Conservation (phyloP, 2,329 filamentous ascomycete genomes). For the Fusarium lyarnte region DNA sequence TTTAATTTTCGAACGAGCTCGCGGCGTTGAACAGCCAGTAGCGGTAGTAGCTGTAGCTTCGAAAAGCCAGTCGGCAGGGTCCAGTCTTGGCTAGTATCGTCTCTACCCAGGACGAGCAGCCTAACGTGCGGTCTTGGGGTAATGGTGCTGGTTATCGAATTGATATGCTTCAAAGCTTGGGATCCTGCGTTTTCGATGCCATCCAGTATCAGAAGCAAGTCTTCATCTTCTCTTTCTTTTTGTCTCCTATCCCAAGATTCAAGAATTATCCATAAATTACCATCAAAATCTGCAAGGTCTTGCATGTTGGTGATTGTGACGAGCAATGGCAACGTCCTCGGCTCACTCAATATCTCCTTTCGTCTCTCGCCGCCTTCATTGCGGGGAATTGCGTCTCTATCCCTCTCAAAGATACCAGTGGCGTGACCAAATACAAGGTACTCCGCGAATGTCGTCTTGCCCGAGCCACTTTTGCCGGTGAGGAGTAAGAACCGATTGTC, state of each 20-base stretch:
- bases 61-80: neutral
- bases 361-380: neutral
- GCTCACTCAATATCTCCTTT: neutral
- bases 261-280: fast-evolving
- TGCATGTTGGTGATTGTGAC: neutral
- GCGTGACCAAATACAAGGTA: neutral
- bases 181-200: neutral
- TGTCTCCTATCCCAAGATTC: neutral
- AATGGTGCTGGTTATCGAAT: neutral
- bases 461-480: neutral
- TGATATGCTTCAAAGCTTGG: neutral
- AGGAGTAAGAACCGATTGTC: neutral
- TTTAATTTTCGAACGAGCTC: neutral
- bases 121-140: neutral
- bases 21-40: neutral
- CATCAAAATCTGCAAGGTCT: neutral
- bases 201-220: neutral
- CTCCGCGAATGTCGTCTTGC: neutral
- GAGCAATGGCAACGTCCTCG: neutral
- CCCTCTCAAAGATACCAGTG: neutral
- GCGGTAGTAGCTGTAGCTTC: neutral
- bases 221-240: fast-evolving
- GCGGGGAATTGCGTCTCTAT: neutral
- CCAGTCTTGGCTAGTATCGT: neutral
- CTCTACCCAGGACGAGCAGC: neutral